Percentiles rank a stretch among this genome's conserved stretches.
These are phyloP conservation scores for Tetrahymena elliotti DNA, from an alignment of 73 alveolate species.

Conservation along the genomic window DNA sequence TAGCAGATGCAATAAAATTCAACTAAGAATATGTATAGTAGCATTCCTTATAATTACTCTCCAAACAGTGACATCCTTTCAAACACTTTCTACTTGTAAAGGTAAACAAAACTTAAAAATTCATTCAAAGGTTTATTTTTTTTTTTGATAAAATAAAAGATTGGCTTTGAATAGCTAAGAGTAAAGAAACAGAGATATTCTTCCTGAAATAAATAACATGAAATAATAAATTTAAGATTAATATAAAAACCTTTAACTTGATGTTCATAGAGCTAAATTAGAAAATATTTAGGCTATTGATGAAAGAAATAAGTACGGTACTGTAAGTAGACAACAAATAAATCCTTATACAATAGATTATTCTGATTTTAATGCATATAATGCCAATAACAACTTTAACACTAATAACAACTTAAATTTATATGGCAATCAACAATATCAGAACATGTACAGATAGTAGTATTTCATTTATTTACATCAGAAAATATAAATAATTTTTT, in stretches of 20 bases:
- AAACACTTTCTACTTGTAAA: background rate
- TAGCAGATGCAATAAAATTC: background rate
- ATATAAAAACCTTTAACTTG: background rate
- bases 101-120: background rate
- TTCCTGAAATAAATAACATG: background rate
- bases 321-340: background rate
- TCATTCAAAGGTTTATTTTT: background rate
- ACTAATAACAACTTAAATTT: background rate
- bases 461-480: background rate
- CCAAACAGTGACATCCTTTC: background rate
- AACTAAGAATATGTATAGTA: background rate
- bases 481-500: background rate
- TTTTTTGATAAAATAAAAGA: background rate
- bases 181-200: background rate
- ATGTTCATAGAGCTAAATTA: background rate
- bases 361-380: background rate
- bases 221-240: background rate
- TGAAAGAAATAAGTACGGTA: background rate
- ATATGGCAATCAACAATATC: background rate
- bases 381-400: background rate
- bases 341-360: background rate
- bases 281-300: background rate
- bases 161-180: background rate
- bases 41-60: background rate
- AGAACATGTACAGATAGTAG: background rate